Base-by-base conservation (phyloP, 768 basidiomycete species). In the Termitomyces sp. region DNA sequence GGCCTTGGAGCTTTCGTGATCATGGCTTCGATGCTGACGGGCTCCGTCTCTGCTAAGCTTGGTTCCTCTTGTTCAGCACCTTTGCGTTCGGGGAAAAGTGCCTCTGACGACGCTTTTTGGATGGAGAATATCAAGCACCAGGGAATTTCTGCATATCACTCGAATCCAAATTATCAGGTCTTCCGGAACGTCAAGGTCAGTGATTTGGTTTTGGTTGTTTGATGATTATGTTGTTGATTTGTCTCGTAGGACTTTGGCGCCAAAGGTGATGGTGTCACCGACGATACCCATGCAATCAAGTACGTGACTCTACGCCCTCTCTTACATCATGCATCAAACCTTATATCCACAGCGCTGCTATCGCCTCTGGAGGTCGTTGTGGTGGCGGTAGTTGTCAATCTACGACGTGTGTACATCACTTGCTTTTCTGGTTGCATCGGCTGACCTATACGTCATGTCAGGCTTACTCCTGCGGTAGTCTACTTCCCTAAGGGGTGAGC, bases 261-360 rank as follows among this genome's bases (percentile, higher is more conserved):
- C 15, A 70, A 68, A 60, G 78, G 77, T n/a, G 84, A 88, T 72
- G 90, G 90, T 62, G 73, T 83, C 0, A 78, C 83, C 1, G 90
- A 92, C 62, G 90, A 92, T 62, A 89, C 88, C 15, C 78, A 72
- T 48, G 89, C 90, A 4, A 88, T 90, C 71, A 89, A 88, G 87
- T 86, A 61, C 44, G 70, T 47, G 31, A 24, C 49, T 61, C 33
- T 16, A 9, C 26, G 7, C 31, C 58, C 36, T 28, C 61, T 1
- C n/a, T n/a, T 41, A 4, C n/a, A 20, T 20, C 0, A 4, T 41
- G 8, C 9, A 10, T 20, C 2, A 10, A 41, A 20, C 3, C 7
- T n/a, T 10, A 18, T 2, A 1, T 20, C 9, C 50, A 49, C 55
- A 90, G 88, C 58, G 71, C 72, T 45, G 90, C 90, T 22, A 90